Evolutionary conservation across 495 filamentous ascomycete species (phyloP), one percentile per base, ranked within the genome.

Genomic region (Aspergillus kassunensis): DNA sequence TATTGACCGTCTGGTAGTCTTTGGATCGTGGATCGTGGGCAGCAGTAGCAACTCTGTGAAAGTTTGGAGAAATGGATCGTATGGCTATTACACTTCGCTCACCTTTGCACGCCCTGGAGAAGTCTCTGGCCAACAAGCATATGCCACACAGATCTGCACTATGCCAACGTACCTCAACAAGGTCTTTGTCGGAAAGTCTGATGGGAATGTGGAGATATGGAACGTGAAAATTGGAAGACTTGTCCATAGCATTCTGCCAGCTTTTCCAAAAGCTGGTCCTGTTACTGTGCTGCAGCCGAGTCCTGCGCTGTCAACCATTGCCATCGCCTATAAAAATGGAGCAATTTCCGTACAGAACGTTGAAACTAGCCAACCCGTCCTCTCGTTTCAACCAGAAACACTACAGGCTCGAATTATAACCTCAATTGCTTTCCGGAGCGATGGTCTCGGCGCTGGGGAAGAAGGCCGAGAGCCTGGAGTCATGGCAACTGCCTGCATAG

Each of bases 131-230:
- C 78, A 74, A 46, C 79, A 76, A 53, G 72, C 84, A 53, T 77
- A 93, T 19, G 88, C 86, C 0, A 86, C 87, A 7, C 77, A 82
- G 27, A 76, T 95, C 40, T 83, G 78, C 62, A 91, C 80, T 61
- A 87, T 96, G 86, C 89, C 91, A 12, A 96, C 92, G 1, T 97
- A 87, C 67, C 70, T 97, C 20, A 99, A 97, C 75, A 99, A 99
- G 69, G 77, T 99, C 24, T 88, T 97, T 48, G 85, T 87, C 29
- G 93, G 90, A 5, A 82, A 89, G 52, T 77, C 75, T 51, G 90
- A 97, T 63, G 93, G 95, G n/a, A 82, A 79, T 64, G 81, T 97
- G 16, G 92, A 97, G 62, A 91, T 99, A 46, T 97, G 95, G 95
- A 99, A 99, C 63, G 69, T 97, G 46, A 91, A 85, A 63, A 92